phyloP scores from a whole-genome alignment of 805 yeast genomes.

The Metschnikowia lunata region DNA sequence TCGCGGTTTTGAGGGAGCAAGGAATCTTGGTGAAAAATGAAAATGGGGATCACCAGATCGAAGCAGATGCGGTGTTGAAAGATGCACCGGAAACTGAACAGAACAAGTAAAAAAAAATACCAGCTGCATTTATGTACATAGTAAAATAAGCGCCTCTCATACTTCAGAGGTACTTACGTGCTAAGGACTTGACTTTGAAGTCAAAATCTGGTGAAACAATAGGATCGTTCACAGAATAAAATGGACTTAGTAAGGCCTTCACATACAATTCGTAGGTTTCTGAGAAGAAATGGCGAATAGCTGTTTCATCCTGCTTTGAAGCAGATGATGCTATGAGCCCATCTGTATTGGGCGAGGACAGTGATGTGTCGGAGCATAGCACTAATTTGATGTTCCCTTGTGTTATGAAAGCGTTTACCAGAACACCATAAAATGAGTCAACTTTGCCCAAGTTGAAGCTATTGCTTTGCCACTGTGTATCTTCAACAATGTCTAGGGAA shows the following conservation, averaged over 20 bases:
- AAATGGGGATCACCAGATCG: slow-evolving; percentile 40
- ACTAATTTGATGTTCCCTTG: slow-evolving; percentile 83
- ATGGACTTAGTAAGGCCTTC: slow-evolving; percentile 81
- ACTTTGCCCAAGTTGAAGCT: slow-evolving; percentile 68
- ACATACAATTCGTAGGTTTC: slow-evolving; percentile 87
- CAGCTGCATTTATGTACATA: too few species aligned
- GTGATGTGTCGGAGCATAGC: slow-evolving; percentile 39
- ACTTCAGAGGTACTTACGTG: slow-evolving; percentile 66
- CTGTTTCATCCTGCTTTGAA: slow-evolving; percentile 51
- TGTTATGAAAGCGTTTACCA: slow-evolving; percentile 80
- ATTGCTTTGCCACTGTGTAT: slow-evolving; percentile 72
- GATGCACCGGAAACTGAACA: slow-evolving; percentile 11
- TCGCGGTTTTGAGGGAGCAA: slow-evolving; percentile 60
- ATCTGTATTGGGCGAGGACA: background rate
- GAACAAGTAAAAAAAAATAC: too few species aligned
- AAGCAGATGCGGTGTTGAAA: slow-evolving; percentile 24
- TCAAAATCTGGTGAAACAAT: slow-evolving; percentile 75
- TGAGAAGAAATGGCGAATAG: slow-evolving; percentile 74
- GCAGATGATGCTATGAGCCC: slow-evolving; percentile 5
- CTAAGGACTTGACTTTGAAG: slow-evolving; percentile 61
- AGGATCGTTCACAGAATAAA: slow-evolving; percentile 71
- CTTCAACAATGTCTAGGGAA: slow-evolving; percentile 87
- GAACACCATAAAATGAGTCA: slow-evolving; percentile 80
- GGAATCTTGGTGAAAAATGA: slow-evolving; percentile 60
- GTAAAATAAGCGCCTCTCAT: too few species aligned